These are phyloP conservation scores for Geum urbanum DNA, from an alignment of 306 rosid genomes.

Conservation along the genomic window DNA sequence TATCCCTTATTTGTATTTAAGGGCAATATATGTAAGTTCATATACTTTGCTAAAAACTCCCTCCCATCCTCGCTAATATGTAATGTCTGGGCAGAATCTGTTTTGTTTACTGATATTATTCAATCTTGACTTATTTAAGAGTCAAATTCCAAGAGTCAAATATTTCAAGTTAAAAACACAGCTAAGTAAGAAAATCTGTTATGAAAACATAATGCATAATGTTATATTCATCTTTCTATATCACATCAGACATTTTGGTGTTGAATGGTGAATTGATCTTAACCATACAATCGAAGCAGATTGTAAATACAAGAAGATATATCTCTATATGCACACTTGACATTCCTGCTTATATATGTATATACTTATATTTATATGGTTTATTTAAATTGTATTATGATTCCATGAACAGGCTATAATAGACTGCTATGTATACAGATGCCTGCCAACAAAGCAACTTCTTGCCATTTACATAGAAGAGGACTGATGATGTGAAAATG, in stretches of 20 bases:
- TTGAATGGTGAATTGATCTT: slow-evolving; percentile 6
- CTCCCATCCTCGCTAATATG: neutral
- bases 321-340: slow-evolving; percentile 26
- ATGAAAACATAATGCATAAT: neutral
- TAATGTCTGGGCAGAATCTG: neutral
- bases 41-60: no score
- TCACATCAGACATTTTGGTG: neutral
- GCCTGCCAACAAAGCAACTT: slow-evolving; percentile 26
- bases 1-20: no score
- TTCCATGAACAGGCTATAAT: slow-evolving; percentile 30
- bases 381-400: slow-evolving; percentile 28
- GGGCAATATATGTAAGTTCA: no score
- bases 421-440: slow-evolving; percentile 21
- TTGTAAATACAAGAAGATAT: neutral
- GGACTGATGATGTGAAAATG: slow-evolving; percentile 27
- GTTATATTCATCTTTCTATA: neutral
- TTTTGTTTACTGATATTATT: neutral
- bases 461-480: slow-evolving; percentile 14
- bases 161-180: neutral
- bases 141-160: neutral
- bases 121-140: neutral
- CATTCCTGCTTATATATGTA: slow-evolving; percentile 40
- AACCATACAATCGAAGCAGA: neutral
- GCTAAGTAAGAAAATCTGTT: neutral
- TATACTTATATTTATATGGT: slow-evolving; percentile 28